A percentile compares a stretch with the other conserved stretches of the same genome.
Evolutionary conservation across 2,329 filamentous ascomycete genomes (phyloP).

Genomic region (Neospermospora avenae): DNA sequence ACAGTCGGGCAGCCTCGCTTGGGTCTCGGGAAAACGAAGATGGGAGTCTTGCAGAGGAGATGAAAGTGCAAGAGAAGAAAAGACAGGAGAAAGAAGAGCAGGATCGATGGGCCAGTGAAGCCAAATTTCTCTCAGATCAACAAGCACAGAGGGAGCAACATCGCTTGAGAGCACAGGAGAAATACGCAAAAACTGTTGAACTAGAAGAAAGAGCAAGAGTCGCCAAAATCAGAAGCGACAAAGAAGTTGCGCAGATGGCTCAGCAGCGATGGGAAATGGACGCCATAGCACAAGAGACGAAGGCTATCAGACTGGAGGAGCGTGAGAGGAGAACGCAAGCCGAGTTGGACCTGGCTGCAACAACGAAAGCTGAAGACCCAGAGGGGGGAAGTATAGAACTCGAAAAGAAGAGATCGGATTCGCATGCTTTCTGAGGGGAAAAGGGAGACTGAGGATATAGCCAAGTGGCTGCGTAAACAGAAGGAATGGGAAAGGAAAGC

Average conservation of each 20-base stretch:
- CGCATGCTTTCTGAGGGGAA: not conserved
- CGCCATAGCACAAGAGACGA: conserved; percentile 3
- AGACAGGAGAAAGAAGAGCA: not conserved
- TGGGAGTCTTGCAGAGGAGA: not conserved
- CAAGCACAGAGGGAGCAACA: conserved; percentile 10
- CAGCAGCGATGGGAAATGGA: conserved; percentile 10
- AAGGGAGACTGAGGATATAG: conserved; percentile 1
- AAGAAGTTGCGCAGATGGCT: conserved; percentile 8
- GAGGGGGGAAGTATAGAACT: conserved; percentile 2
- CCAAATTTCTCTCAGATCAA: conserved; percentile 8
- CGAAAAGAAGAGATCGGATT: conserved; percentile 2
- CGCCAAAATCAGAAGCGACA: conserved; percentile 5
- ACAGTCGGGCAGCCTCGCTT: not conserved
- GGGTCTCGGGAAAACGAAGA: not conserved
- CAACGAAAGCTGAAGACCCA: conserved; percentile 2
- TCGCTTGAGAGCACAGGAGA: conserved; percentile 8
- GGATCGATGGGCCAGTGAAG: not conserved
- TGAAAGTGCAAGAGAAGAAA: conserved; percentile 1
- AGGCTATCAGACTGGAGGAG: conserved; percentile 9
- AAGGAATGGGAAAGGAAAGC: conserved; percentile 7
- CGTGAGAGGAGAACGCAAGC: conserved; percentile 4
- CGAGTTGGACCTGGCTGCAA: not conserved
- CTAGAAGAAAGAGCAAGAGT: conserved; percentile 2
- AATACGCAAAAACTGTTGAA: conserved; percentile 4
- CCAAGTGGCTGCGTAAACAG: not conserved